phyloP scores from a whole-genome alignment of 805 yeast genomes.

The Sugiyamaella mastotermitis region DNA sequence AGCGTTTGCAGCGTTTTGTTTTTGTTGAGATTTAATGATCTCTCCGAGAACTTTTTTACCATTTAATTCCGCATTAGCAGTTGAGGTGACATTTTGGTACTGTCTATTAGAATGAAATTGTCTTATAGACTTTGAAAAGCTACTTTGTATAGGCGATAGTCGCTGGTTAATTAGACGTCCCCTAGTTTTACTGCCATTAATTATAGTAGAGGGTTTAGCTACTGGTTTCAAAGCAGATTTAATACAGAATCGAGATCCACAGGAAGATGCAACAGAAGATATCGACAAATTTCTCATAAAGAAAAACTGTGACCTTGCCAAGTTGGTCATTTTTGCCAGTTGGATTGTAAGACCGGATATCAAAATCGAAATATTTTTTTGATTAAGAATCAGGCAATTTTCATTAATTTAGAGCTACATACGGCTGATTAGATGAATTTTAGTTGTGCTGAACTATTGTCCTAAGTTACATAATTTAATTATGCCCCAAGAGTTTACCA shows the following conservation, averaged over 20 bases:
- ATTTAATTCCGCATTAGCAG: neutral
- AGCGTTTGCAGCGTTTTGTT: neutral
- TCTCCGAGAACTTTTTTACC: conserved; percentile 6
- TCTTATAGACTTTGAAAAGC: conserved; percentile 1
- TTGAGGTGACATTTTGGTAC: neutral
- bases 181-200: neutral
- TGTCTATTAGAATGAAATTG: neutral
- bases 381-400: no score
- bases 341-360: no score
- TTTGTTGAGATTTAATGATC: conserved; percentile 5
- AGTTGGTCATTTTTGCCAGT: conserved; percentile 19
- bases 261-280: conserved; percentile 17
- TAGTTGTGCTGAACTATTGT: no score
- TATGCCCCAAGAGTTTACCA: no score
- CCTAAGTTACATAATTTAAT: no score
- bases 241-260: conserved; percentile 15
- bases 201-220: neutral
- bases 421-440: no score
- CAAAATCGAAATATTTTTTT: no score
- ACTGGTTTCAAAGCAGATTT: neutral
- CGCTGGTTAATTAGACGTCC: neutral
- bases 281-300: conserved; percentile 43
- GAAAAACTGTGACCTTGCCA: conserved; percentile 52
- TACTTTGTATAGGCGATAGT: neutral
- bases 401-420: no score